Evolutionary conservation across 495 filamentous ascomycete genomes (phyloP).

Genomic region (Aspergillus campestris): DNA sequence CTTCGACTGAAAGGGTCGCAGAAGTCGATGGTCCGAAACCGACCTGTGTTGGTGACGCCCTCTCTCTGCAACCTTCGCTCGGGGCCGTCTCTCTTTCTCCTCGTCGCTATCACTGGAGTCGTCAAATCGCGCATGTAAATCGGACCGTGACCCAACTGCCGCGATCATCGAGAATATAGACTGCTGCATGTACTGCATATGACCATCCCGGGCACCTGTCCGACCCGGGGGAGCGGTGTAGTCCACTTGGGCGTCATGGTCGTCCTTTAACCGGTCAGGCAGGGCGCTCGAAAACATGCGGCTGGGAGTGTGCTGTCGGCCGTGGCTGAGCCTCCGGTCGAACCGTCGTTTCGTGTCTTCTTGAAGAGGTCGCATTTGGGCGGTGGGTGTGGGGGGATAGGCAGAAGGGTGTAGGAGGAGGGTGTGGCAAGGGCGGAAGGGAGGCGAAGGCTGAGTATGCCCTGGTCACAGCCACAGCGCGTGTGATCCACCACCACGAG

Average conservation of each 20-base stretch:
- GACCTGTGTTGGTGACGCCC: conserved; percentile 45
- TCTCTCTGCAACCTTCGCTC: conserved; percentile 15
- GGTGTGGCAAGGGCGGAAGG: background rate
- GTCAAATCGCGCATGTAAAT: conserved; percentile 75
- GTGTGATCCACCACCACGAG: conserved; percentile 1
- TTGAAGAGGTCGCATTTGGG: conserved; percentile 24
- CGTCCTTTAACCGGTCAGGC: conserved; percentile 68
- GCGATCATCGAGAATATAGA: conserved; percentile 91
- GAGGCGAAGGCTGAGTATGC: background rate
- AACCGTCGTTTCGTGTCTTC: conserved; percentile 26
- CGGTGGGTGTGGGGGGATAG: conserved; percentile 3
- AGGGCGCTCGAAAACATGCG: conserved; percentile 59
- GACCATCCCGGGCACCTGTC: conserved; percentile 28
- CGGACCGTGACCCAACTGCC: conserved; percentile 71
- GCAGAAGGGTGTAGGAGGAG: background rate
- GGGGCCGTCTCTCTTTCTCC: conserved; percentile 29
- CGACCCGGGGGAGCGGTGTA: conserved; percentile 50
- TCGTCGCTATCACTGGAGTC: conserved; percentile 75
- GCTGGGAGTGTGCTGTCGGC: conserved; percentile 26
- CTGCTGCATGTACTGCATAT: conserved; percentile 74
- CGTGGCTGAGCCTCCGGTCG: conserved; percentile 25
- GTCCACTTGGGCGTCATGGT: conserved; percentile 65
- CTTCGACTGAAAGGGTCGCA: conserved; percentile 50
- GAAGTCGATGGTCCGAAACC: conserved; percentile 52
- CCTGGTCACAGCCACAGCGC: conserved; percentile 3